Evolutionary conservation across 2,329 filamentous ascomycete genomes (phyloP), one percentile per base, ranked within the genome.

Genomic region (Blastomyces gilchristii): DNA sequence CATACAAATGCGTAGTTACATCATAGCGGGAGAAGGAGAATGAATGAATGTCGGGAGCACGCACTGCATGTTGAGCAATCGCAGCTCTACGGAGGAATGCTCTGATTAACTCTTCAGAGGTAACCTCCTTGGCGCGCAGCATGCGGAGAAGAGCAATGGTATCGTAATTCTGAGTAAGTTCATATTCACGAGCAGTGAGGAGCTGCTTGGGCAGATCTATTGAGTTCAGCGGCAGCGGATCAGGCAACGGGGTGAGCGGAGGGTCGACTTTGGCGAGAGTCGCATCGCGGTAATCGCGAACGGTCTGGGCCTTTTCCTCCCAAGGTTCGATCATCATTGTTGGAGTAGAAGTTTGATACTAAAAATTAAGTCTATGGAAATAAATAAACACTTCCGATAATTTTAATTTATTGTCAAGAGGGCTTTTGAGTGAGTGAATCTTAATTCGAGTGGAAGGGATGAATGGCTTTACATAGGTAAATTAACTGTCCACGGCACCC

Each of bases 81-180:
- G 71, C 81, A 34, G 83, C 83, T 50, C 83, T 74, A 54, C 81
- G 75, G 53, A 85, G 72, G 69, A 85, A 86, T 1, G 83, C 83
- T 41, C 75, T 78, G 2, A 76, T 78, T 9, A 85, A 80, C 18
- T 74, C 70, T 1, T 73, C 73, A 41, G 78, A 75, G 12, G 74
- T 78, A 25, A 81, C 67, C 60, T 77, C 71, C 8, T 78, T 78
- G 7, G 71, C 74, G 6, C 79, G 75, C 45, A 85, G 73, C 60
- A 71, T 71, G 22, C 70, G 66, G 0, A 79, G 68, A 1, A 84
- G 74, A 0, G 68, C 65, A 62, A 78, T 76, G n/a, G 81, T 74
- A 5, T 78, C 71, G 49, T 73, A 68, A 9, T 68, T 75, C 64
- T 81, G 77, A 0, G 82, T 85, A 63, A 85, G 81, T 16, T 76